Base-by-base conservation (phyloP, 1,139 yeast species). In the Blastobotrys ciferrii region DNA sequence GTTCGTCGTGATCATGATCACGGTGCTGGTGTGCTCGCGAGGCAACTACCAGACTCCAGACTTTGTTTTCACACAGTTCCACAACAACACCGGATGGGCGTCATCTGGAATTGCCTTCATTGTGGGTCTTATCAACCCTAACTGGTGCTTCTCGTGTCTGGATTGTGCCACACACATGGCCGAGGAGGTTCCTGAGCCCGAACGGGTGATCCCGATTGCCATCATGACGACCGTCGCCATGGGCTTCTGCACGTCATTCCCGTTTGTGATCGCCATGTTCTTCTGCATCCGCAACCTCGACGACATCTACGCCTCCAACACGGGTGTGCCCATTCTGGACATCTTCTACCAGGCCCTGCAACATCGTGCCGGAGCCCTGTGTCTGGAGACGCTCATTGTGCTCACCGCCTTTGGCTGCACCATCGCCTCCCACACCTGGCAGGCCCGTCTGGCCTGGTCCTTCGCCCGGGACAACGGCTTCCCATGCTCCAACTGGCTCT, bases 381-480 rank as follows among this genome's bases (percentile, higher is more conserved):
- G 79, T 51, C 71, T 84, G 43, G 85, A 82, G 41, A 65, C 76
- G 18, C 67, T 84, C 54, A 72, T 83, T 81, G 49, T 69, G 78
- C 70, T 84, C 37, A 49, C 50, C 14, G 50, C 50, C 18, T 89
- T 91, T 0, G 84, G 92, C 19, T 78, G 86, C 39, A 59, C 84
- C 17, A 84, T 86, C 63, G 92, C 89, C 39, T 83, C 89, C 3
- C 82, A 85, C 50, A 95, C 32, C 75, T 92, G 7, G 20, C 74
- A 87, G 42, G 87, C 95, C 0, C 85, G 94, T 1, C 87, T 92
- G 1, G 84, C 94, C 4, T 79, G 95, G 72, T 79, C 87, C 11
- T 84, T 89, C 1, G 87, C 95, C 46, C 77, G 95, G 68, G 95
- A 87, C 64, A 87, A 85, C 38, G 95, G 92, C 0, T 69, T 87